Base-by-base conservation (phyloP, 495 filamentous ascomycete species). In the Lasiosphaeria miniovina region DNA sequence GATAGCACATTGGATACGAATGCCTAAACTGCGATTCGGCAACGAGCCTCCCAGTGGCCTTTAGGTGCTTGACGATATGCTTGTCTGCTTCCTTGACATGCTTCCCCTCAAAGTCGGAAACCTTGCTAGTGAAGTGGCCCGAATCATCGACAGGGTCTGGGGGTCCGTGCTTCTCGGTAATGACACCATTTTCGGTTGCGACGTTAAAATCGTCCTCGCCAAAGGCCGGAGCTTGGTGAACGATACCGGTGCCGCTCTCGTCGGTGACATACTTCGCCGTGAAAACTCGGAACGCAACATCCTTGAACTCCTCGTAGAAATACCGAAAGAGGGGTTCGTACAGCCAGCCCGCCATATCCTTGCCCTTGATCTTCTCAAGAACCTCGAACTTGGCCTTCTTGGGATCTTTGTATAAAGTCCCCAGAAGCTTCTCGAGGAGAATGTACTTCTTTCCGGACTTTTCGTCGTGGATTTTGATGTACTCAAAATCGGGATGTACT, bases 381-480 rank as follows among this genome's bases (percentile, higher is more conserved):
- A 96, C 82, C 78, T 92, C 94, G 76, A 86, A 97, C 68, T 97
- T 96, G 48, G 93, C 93, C 79, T 97, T 98, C 80, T 98, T 98
- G 12, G 89, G 87, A 65, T 96, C 91, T 74, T 98, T 98, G 75
- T 98, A 98, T 7, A 98, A 76, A 6, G 89, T 96, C 43, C 81
- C 81, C 38, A 98, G 82, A 15, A 96, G 81, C 54, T 88, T 87
- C 69, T 98, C 93, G 10, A 96, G 79, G 10, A 98, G 81, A 54
- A 98, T 88, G 70, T 91, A 98, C 63, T 96, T 82, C 68, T 90
- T 93, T 24, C 87, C 87, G 0, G 87, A 88, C 32, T 80, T 82
- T 57, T 92, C 86, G 64, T 98, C 94, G 52, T 84, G 79, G 60
- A 98, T 90, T 77, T 97, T 93, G 71, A 97, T 73, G 69, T 98